Conservation (phyloP, 2,329 filamentous ascomycete species). For the Knoxdaviesia capensis region DNA sequence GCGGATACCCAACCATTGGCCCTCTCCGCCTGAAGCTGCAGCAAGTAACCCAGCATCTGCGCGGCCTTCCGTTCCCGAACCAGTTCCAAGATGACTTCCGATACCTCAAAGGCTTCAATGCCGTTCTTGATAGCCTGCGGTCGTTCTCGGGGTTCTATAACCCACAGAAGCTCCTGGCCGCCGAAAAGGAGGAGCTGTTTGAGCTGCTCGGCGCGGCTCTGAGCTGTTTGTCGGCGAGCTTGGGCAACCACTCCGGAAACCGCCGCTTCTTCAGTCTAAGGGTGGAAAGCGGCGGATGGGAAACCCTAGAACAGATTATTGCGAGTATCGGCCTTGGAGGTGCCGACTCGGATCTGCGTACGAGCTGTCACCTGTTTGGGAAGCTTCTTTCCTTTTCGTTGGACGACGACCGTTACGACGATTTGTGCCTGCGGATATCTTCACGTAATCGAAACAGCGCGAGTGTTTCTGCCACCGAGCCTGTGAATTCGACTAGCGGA, state of each 20-base stretch:
- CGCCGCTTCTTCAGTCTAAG: slow-evolving; percentile 65
- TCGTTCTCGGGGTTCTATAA: slow-evolving; percentile 60
- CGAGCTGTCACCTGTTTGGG: slow-evolving; percentile 57
- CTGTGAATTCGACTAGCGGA: no score
- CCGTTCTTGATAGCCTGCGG: slow-evolving; percentile 47
- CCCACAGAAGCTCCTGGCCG: slow-evolving; percentile 35
- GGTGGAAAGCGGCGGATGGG: slow-evolving; percentile 62
- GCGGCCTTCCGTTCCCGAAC: slow-evolving; percentile 23
- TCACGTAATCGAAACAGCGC: no score
- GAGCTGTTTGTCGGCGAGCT: slow-evolving; percentile 51
- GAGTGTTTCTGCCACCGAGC: no score
- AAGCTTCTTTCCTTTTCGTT: slow-evolving; percentile 64
- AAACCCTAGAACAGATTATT: slow-evolving; percentile 52
- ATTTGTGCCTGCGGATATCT: slow-evolving; percentile 24
- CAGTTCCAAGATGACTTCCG: slow-evolving; percentile 63
- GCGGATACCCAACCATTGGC: slow-evolving; percentile 26
- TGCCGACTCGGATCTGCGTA: slow-evolving; percentile 46
- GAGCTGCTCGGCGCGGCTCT: slow-evolving; percentile 51
- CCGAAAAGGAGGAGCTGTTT: slow-evolving; percentile 46
- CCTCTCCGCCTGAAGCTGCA: slow-evolving; percentile 35
- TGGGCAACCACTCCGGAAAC: slow-evolving; percentile 70
- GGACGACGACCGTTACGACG: slow-evolving; percentile 54
- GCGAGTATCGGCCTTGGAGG: slow-evolving; percentile 45
- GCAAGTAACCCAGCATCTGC: slow-evolving; percentile 43
- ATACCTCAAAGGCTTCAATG: slow-evolving; percentile 58